Evolutionary conservation across 768 basidiomycete genomes (phyloP).

Genomic region (Termitomyces heimii): DNA sequence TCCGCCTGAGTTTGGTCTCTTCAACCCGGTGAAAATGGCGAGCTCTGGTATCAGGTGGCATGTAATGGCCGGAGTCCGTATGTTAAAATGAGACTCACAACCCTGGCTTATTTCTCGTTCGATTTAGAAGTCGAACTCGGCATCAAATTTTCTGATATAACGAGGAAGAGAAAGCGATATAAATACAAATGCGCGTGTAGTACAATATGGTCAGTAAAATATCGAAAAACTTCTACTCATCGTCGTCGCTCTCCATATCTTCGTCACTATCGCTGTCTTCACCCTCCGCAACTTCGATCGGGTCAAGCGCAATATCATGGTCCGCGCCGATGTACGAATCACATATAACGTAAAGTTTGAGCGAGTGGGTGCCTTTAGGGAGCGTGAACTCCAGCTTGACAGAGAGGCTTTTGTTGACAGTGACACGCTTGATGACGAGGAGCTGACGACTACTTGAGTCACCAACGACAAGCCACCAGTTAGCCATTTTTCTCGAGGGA

Average conservation of each 20-base stretch:
- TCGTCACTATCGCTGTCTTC: slow-evolving; percentile 84
- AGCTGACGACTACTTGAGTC: slow-evolving; percentile 75
- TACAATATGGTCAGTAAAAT: slow-evolving; percentile 6
- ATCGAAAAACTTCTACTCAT: slow-evolving; percentile 16
- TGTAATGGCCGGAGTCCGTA: too few relatives aligned
- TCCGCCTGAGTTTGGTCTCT: too few relatives aligned
- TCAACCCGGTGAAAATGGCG: too few relatives aligned
- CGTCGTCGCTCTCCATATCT: slow-evolving; percentile 64
- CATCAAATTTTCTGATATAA: background rate
- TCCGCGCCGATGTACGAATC: slow-evolving; percentile 91
- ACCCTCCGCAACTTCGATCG: slow-evolving; percentile 85
- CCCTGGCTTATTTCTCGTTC: background rate
- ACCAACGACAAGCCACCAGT: slow-evolving; percentile 98
- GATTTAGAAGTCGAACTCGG: background rate
- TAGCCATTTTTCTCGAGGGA: slow-evolving; percentile 84
- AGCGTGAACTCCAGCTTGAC: slow-evolving; percentile 89
- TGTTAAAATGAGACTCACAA: background rate
- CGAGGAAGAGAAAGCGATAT: background rate
- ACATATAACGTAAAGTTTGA: slow-evolving; percentile 89
- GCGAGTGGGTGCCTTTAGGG: slow-evolving; percentile 73
- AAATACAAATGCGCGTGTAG: slow-evolving; percentile 8
- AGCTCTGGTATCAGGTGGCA: too few relatives aligned
- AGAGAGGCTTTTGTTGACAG: slow-evolving; percentile 77
- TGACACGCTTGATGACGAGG: slow-evolving; percentile 84
- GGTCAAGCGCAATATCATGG: slow-evolving; percentile 81